phyloP scores from a whole-genome alignment of 2,329 filamentous ascomycete genomes.

The Phialocephala subalpina region DNA sequence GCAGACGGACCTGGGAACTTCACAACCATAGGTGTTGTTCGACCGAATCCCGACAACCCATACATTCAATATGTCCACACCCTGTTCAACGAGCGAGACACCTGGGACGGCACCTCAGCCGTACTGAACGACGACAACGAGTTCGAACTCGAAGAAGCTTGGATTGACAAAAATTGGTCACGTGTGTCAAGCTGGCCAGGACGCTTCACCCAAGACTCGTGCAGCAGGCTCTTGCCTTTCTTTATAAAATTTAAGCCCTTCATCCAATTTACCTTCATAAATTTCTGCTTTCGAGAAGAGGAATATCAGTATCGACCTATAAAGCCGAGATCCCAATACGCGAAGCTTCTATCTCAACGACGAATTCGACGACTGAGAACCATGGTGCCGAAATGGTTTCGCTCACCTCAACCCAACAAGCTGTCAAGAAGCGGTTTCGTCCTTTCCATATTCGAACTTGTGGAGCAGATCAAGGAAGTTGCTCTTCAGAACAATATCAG shows the following conservation, averaged over 20 bases:
- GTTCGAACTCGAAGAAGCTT: background rate
- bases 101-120: background rate
- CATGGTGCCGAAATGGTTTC: slow-evolving; percentile 25
- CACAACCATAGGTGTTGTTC: slow-evolving; percentile 13
- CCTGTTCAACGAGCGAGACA: background rate
- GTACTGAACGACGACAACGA: slow-evolving; percentile 17
- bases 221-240: background rate
- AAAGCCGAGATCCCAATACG: slow-evolving; percentile 19
- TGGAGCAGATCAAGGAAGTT: slow-evolving; percentile 23
- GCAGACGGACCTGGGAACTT: slow-evolving; percentile 24
- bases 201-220: background rate
- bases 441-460: slow-evolving; percentile 19
- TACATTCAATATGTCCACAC: slow-evolving; percentile 19
- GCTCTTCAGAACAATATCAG: slow-evolving; percentile 24
- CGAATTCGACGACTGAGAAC: slow-evolving; percentile 12
- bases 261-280: too few species aligned
- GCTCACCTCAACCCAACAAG: background rate
- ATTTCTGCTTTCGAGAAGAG: slow-evolving; percentile 14
- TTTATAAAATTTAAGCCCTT: background rate
- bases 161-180: background rate
- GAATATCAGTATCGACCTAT: slow-evolving; percentile 4
- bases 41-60: background rate
- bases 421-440: slow-evolving; percentile 23
- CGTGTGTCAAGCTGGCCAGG: background rate
- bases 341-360: background rate